Evolutionary conservation across 2,329 filamentous ascomycete genomes (phyloP).

Genomic region (Trichoderma semiorbis): DNA sequence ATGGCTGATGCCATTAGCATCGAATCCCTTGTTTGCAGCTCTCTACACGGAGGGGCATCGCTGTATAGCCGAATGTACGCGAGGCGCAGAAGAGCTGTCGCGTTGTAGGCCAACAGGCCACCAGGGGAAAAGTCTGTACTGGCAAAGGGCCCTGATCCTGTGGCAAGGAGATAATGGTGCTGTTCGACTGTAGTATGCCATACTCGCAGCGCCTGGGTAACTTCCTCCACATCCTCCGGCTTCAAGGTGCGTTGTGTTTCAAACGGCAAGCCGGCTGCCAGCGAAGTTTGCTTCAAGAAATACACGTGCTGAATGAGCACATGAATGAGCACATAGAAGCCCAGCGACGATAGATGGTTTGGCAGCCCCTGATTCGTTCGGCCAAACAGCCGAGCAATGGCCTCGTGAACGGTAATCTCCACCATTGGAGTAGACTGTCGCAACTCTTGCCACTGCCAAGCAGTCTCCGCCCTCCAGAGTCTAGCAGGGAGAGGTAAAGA

Average conservation of each 20-base stretch:
- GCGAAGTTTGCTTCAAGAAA: conserved; percentile 61
- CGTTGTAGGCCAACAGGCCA: conserved; percentile 64
- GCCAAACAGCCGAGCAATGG: conserved; percentile 53
- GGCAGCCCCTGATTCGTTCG: conserved; percentile 48
- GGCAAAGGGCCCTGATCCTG: conserved; percentile 45
- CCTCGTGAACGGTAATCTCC: conserved; percentile 55
- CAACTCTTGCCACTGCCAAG: conserved; percentile 59
- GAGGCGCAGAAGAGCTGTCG: conserved; percentile 56
- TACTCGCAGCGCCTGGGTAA: conserved; percentile 52
- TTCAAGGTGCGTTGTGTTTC: conserved; percentile 50
- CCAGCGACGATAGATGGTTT: conserved; percentile 54
- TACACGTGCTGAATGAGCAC: conserved; percentile 71
- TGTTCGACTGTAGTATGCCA: conserved; percentile 60
- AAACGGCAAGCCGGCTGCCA: conserved; percentile 47
- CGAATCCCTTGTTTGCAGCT: conserved; percentile 63
- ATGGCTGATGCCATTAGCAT: conserved; percentile 59
- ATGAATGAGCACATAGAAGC: conserved; percentile 69
- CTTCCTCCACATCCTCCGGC: conserved; percentile 54
- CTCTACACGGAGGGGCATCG: conserved; percentile 59
- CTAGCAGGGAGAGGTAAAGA: conserved; percentile 52
- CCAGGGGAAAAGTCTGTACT: conserved; percentile 51
- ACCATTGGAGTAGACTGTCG: conserved; percentile 48
- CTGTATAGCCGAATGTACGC: conserved; percentile 65
- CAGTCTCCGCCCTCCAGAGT: conserved; percentile 55
- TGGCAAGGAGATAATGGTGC: conserved; percentile 48